phyloP scores from a whole-genome alignment of 31 red algal genomes.

The Porphyra umbilicalis region DNA sequence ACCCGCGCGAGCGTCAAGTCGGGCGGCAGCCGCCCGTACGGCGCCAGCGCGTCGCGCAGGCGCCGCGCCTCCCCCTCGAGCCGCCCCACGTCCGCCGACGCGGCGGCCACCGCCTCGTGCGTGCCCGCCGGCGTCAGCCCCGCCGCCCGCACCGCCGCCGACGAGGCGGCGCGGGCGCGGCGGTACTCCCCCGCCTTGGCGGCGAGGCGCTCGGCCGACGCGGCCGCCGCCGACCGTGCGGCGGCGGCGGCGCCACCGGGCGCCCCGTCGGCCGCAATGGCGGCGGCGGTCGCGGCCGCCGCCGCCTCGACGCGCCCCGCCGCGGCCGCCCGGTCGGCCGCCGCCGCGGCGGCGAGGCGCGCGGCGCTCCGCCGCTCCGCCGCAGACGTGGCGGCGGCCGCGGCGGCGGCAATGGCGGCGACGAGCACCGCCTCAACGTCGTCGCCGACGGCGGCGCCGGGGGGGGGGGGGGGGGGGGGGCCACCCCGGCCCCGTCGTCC shows the following conservation, averaged over 20 bases:
- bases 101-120: background rate
- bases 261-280: background rate
- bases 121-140: background rate
- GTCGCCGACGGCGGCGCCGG: background rate
- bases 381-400: background rate
- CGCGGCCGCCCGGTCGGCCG: background rate
- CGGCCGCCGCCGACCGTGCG: background rate
- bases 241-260: background rate
- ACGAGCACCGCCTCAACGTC: background rate
- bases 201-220: background rate
- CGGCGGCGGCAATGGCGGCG: background rate
- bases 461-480: background rate
- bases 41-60: background rate
- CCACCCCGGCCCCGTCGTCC: background rate
- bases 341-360: background rate
- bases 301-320: background rate
- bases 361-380: background rate
- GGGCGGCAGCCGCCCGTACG: background rate
- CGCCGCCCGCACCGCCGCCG: background rate
- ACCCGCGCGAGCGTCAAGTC: background rate
- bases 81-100: background rate
- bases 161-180: background rate
- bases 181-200: background rate
- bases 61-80: background rate
- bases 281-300: background rate